These are phyloP conservation scores for Coemansia sp. DNA, from an alignment of 192 early-diverging fungal species.

Conservation along the genomic window DNA sequence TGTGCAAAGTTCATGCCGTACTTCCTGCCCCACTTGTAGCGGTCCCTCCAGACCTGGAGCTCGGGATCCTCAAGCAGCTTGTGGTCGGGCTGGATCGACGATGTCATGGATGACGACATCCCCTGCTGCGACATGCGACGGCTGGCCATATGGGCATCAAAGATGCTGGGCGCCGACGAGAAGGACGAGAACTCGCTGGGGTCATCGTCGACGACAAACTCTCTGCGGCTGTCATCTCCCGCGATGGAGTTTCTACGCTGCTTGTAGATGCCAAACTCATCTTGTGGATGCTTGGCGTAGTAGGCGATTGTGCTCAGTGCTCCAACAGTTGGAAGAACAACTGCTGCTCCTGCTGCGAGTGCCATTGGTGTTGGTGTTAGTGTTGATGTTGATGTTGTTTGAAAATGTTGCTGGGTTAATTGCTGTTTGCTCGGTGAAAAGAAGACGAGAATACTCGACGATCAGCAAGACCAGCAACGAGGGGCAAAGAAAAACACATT, in stretches of 20 bases:
- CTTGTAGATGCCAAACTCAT: slow-evolving; percentile 8
- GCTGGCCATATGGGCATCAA: slow-evolving; percentile 9
- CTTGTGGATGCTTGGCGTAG: slow-evolving; percentile 33
- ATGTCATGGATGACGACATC: background rate
- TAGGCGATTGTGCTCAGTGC: slow-evolving; percentile 47
- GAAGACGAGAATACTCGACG: background rate
- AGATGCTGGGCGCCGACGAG: slow-evolving; percentile 31
- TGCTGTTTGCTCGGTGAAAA: background rate
- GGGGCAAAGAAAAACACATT: too few relatives aligned
- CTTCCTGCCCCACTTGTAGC: slow-evolving; percentile 51
- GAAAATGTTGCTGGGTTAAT: background rate
- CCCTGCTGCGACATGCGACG: slow-evolving; percentile 25
- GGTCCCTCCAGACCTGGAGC: slow-evolving; percentile 47
- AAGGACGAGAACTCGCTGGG: slow-evolving; percentile 52
- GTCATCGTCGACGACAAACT: slow-evolving; percentile 44
- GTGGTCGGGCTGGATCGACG: slow-evolving; percentile 31
- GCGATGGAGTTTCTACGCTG: slow-evolving; percentile 27
- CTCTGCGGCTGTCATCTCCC: slow-evolving; percentile 20
- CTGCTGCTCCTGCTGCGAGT: slow-evolving; percentile 52
- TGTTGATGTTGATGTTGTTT: slow-evolving; percentile 4
- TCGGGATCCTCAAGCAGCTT: slow-evolving; percentile 43
- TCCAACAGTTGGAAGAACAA: slow-evolving; percentile 40
- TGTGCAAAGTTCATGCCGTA: slow-evolving; percentile 55
- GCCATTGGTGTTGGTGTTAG: slow-evolving; percentile 35
- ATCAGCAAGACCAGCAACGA: too few relatives aligned